A percentile compares a stretch with the other conserved stretches of the same genome.
Conservation (phyloP, 352 stramenopile genomes). For the Phytophthora macrochlamydospora region DNA sequence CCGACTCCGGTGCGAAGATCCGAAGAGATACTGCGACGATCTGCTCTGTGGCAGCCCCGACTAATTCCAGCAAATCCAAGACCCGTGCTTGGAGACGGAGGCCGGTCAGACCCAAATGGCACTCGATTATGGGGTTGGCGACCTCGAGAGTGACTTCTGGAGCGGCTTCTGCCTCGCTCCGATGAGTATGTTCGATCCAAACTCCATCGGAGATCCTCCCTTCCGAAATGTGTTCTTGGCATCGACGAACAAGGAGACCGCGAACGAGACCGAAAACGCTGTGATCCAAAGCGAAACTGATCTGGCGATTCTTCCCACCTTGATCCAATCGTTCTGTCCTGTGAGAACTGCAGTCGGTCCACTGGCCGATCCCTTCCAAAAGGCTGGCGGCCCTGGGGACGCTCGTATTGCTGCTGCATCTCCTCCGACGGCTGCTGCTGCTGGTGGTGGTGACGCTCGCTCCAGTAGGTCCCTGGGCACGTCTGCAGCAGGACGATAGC, state of each 20-base stretch:
- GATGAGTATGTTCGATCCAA: no score
- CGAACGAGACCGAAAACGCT: conserved; percentile 15
- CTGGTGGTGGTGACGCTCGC: neutral
- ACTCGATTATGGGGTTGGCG: neutral
- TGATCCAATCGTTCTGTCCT: neutral
- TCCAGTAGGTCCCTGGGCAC: no score
- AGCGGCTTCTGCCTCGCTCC: no score
- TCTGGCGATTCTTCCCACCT: no score
- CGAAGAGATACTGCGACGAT: neutral
- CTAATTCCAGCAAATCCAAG: neutral
- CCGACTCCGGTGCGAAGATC: conserved; percentile 5
- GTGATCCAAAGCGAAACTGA: neutral
- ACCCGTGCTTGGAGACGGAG: neutral
- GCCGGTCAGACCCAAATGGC: no score
- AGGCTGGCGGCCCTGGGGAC: neutral
- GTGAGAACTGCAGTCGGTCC: conserved; percentile 22
- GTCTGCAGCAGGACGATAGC: no score
- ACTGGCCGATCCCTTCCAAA: no score
- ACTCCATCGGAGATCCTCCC: neutral
- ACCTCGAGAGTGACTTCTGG: conserved; percentile 13
- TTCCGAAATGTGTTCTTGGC: neutral
- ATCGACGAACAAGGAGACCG: conserved; percentile 2
- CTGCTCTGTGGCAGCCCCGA: neutral
- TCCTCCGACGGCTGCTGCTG: conserved; percentile 1
- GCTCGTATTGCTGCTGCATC: conserved; percentile 17